Evolutionary conservation across 2,329 filamentous ascomycete genomes (phyloP), one percentile per base, ranked within the genome.

Genomic region (Stachybotrys elegans): DNA sequence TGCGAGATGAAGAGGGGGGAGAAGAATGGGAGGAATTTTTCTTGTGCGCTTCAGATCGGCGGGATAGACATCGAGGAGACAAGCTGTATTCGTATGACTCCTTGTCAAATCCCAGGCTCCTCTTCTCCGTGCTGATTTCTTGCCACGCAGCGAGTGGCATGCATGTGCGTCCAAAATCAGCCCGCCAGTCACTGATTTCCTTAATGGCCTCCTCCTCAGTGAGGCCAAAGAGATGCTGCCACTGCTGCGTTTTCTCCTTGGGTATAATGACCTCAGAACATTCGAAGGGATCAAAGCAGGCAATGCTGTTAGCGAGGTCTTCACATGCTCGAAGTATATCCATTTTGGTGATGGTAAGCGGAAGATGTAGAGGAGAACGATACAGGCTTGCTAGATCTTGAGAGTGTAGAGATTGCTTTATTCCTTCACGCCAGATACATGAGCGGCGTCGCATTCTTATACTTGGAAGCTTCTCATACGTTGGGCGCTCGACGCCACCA

Each of bases 21-120:
- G n/a, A 37, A 37, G 34, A 37, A 19, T 13, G 20, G 6, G 34
- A 37, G 6, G 16, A 4, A 17, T 37, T 21, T 5, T 12, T 37
- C 34, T 37, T 20, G n/a, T 29, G 8, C 6, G 20, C n/a, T 8
- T 16, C 37, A 12, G 27, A 6, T 14, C 38, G 27, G 39, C 7
- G 12, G 4, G 19, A 14, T 25, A 29, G 16, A 11, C 32, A 34
- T n/a, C 36, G 21, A 7, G 22, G 34, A 25, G 35, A 16, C 14
- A 47, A 20, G 19, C 39, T 44, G 25, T 45, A 49, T 14, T 51
- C 48, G 16, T 51, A 51, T 2, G 42, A 31, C 17, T 51, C 44
- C 32, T 51, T 49, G 17, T 40, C 43, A 37, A 46, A 46, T 8
- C 43, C 45, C 1, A 23, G 19, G 22, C 32, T 32, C 17, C 32